A percentile compares a stretch with the other conserved stretches of the same genome.
Conservation (phyloP, 2,329 filamentous ascomycete genomes). For the Calonectria leucothoes region DNA sequence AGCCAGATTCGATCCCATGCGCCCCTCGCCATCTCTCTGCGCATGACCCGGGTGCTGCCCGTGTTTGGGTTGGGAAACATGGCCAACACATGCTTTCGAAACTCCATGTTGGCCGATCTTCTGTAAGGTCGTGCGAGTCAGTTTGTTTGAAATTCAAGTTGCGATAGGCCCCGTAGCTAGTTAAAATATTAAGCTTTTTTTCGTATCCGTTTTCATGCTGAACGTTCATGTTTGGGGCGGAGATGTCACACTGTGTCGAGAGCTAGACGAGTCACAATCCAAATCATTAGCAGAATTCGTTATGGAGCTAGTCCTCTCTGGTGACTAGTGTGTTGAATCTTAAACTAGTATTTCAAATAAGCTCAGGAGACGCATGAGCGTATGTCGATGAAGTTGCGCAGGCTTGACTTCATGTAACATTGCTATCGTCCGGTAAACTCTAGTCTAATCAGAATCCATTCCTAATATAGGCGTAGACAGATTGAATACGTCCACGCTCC, state of each 20-base stretch:
- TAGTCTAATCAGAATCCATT: background rate
- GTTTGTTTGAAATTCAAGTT: background rate
- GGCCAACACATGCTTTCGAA: slow-evolving; percentile 39
- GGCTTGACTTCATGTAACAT: background rate
- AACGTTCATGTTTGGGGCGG: background rate
- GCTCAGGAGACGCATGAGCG: background rate
- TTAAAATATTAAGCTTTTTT: background rate
- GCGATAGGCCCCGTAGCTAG: background rate
- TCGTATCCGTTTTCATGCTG: background rate
- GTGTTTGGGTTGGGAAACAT: slow-evolving; percentile 38
- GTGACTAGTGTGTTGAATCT: background rate
- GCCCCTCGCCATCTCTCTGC: slow-evolving; percentile 35
- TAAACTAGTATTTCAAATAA: background rate
- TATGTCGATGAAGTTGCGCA: background rate
- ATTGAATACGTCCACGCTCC: background rate
- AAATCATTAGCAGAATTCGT: background rate
- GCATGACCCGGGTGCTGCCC: slow-evolving; percentile 37
- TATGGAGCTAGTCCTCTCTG: background rate
- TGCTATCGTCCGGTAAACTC: too few species aligned
- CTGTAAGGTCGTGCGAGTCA: background rate
- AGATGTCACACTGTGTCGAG: background rate
- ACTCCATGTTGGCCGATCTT: slow-evolving; percentile 30
- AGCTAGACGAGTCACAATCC: background rate
- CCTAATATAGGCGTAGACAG: background rate
- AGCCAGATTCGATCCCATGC: slow-evolving; percentile 25